These are phyloP conservation scores for Nicotiana sylvestris DNA, from an alignment of 257 asterid genomes.

Conservation along the genomic window DNA sequence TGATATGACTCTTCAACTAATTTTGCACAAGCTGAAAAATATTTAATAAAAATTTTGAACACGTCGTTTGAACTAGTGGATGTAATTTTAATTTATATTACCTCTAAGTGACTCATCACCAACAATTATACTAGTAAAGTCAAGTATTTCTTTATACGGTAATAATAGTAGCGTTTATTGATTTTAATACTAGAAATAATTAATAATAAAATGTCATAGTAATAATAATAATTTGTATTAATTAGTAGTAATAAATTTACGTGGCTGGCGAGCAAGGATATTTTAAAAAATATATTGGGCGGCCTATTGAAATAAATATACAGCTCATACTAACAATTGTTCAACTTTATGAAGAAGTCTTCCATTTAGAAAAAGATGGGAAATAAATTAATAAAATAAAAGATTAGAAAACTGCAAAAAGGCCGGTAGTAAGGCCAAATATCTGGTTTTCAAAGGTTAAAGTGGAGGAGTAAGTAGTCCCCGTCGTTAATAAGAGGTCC, in stretches of 20 bases:
- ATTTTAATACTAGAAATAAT: no score
- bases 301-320: not conserved
- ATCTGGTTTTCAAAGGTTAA: no score
- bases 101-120: not conserved
- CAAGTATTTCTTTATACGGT: not conserved
- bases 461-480: no score
- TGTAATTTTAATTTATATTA: not conserved
- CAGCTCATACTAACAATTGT: not conserved
- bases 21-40: not conserved
- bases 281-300: not conserved
- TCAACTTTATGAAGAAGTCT: not conserved
- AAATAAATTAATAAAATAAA: not conserved
- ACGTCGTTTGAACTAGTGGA: conserved; percentile 9
- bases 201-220: no score
- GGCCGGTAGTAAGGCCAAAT: not conserved
- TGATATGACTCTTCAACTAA: conserved; percentile 18
- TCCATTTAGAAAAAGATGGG: not conserved
- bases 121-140: not conserved
- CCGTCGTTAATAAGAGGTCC: no score
- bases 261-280: not conserved
- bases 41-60: not conserved
- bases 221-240: not conserved
- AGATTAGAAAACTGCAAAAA: not conserved
- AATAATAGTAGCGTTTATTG: not conserved
- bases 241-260: not conserved